phyloP scores from a whole-genome alignment of 78 protist genomes.

The Acrasis kona region DNA sequence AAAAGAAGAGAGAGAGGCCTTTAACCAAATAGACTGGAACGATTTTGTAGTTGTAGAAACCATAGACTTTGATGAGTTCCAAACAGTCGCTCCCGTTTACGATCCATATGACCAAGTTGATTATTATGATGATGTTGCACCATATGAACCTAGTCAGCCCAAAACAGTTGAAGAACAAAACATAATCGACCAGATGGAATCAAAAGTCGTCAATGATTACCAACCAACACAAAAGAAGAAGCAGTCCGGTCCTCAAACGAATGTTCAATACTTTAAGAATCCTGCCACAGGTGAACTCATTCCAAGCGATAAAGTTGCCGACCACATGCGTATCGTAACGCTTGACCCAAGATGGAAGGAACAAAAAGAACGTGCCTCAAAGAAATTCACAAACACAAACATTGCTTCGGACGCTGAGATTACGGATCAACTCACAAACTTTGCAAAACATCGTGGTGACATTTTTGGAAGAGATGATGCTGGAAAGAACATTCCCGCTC shows the following conservation, averaged over 20 bases:
- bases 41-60: conserved; percentile 1
- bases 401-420: background rate
- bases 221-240: no score
- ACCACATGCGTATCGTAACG: background rate
- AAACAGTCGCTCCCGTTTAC: background rate
- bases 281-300: background rate
- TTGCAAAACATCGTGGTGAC: background rate
- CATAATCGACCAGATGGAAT: background rate
- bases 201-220: no score
- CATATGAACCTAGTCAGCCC: background rate
- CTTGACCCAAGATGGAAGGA: background rate
- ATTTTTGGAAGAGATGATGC: no score
- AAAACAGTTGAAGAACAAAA: background rate
- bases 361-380: background rate
- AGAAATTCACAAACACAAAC: background rate
- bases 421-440: background rate
- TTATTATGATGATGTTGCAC: background rate
- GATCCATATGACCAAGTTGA: background rate
- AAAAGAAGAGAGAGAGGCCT: no score
- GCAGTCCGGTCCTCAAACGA: background rate
- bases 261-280: background rate
- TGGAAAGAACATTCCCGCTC: no score
- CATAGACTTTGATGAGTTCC: background rate
- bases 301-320: background rate
- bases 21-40: conserved; percentile 2